Evolutionary conservation across 371 early-diverging fungal species (phyloP).

Genomic region (Quaeritorhiza haematococci): DNA sequence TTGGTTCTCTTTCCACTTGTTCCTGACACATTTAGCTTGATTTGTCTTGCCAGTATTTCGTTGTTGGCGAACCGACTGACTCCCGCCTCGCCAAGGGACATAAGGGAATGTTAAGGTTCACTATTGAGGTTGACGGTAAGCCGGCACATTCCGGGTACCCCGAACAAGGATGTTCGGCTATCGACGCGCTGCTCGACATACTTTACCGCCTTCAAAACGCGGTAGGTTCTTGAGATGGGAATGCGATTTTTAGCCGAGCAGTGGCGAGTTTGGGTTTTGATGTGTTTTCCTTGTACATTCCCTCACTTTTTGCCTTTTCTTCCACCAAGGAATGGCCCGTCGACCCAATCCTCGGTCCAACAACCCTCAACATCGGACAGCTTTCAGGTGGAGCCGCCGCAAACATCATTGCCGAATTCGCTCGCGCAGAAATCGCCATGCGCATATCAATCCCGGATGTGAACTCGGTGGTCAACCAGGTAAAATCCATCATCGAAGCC

Average conservation of each 20-base stretch:
- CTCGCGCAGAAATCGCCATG: slow-evolving; percentile 32
- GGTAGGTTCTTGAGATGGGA: too few species aligned
- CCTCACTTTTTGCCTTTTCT: background rate
- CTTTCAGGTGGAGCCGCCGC: slow-evolving; percentile 40
- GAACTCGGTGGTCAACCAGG: slow-evolving; percentile 26
- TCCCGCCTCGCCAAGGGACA: slow-evolving; percentile 38
- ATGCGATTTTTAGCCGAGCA: background rate
- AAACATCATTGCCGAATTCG: slow-evolving; percentile 35
- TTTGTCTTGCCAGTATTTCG: slow-evolving; percentile 29
- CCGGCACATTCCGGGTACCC: slow-evolving; percentile 43
- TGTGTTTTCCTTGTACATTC: background rate
- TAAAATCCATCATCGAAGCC: slow-evolving; percentile 19
- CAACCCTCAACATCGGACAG: slow-evolving; percentile 39
- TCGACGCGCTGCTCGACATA: slow-evolving; percentile 30
- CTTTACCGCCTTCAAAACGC: slow-evolving; percentile 17
- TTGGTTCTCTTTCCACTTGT: too few species aligned
- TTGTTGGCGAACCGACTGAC: slow-evolving; percentile 46
- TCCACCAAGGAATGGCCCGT: slow-evolving; percentile 27
- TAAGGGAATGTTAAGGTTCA: slow-evolving; percentile 39
- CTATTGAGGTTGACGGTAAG: slow-evolving; percentile 29
- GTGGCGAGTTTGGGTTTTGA: background rate
- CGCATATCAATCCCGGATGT: slow-evolving; percentile 34
- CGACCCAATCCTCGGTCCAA: slow-evolving; percentile 28
- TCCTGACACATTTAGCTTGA: too few species aligned
- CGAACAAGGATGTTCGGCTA: slow-evolving; percentile 38